phyloP scores from a whole-genome alignment of 169 alveolate genomes.

The Neospora caninum region DNA sequence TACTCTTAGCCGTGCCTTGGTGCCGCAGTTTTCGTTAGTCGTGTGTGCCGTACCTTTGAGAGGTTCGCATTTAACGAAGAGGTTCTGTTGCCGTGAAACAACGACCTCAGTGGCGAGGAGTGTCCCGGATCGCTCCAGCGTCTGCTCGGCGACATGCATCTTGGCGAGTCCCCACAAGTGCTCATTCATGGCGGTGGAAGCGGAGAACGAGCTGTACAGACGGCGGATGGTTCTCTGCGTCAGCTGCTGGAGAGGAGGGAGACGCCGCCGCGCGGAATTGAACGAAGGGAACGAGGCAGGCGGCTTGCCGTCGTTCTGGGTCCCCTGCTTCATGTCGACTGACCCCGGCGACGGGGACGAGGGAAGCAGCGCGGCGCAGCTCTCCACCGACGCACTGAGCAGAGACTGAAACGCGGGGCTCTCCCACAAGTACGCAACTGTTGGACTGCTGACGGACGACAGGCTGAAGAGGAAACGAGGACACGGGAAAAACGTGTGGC shows the following conservation, averaged over 20 bases:
- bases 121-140: conserved; percentile 29
- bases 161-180: conserved; percentile 56
- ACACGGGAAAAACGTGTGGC: not conserved
- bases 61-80: conserved; percentile 34
- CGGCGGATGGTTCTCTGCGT: not conserved
- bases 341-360: conserved; percentile 1
- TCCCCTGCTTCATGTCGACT: not conserved
- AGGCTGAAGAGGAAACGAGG: conserved; percentile 7
- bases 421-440: conserved; percentile 58
- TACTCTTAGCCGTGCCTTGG: no score
- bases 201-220: conserved; percentile 18
- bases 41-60: not conserved
- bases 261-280: not conserved
- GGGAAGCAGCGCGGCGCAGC: conserved; percentile 44
- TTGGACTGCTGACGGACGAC: conserved; percentile 4
- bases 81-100: not conserved
- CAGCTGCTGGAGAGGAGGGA: conserved; percentile 23
- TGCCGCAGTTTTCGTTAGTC: no score
- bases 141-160: conserved; percentile 27
- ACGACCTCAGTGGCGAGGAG: conserved; percentile 48
- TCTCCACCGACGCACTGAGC: conserved; percentile 5
- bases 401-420: conserved; percentile 40
- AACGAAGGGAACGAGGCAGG: not conserved
- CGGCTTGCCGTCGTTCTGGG: not conserved
- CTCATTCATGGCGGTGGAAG: conserved; percentile 40